Evolutionary conservation across 2,329 filamentous ascomycete genomes (phyloP).

Genomic region (Biscogniauxia mediterranea): DNA sequence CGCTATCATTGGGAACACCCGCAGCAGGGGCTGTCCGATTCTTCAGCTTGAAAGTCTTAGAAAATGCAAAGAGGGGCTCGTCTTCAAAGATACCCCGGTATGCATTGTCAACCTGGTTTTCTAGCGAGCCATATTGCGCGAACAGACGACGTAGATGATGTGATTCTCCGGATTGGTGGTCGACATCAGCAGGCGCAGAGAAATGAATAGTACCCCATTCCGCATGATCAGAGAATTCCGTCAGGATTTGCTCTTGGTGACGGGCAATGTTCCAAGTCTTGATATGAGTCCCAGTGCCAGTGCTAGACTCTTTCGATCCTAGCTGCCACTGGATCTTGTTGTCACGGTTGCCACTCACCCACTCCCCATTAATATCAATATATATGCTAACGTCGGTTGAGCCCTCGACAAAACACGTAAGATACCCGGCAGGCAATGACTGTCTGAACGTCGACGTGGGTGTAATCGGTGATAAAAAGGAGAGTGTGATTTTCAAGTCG

Average conservation of each 20-base stretch:
- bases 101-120: slow-evolving; percentile 63
- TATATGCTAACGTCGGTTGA: slow-evolving; percentile 63
- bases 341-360: slow-evolving; percentile 74
- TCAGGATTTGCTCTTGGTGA: slow-evolving; percentile 64
- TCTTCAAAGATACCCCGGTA: slow-evolving; percentile 73
- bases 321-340: slow-evolving; percentile 71
- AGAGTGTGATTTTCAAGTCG: slow-evolving; percentile 42
- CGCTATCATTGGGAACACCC: slow-evolving; percentile 45
- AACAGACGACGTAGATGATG: slow-evolving; percentile 65
- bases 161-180: slow-evolving; percentile 71
- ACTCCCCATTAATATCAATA: slow-evolving; percentile 71
- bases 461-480: slow-evolving; percentile 73
- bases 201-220: slow-evolving; percentile 86
- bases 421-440: slow-evolving; percentile 77
- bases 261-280: slow-evolving; percentile 68
- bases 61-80: slow-evolving; percentile 80
- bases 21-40: slow-evolving; percentile 33
- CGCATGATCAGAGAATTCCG: slow-evolving; percentile 69
- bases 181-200: slow-evolving; percentile 64
- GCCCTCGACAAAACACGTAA: slow-evolving; percentile 69
- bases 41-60: slow-evolving; percentile 58
- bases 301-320: slow-evolving; percentile 40
- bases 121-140: slow-evolving; percentile 62
- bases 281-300: slow-evolving; percentile 35
- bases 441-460: slow-evolving; percentile 78